Conservation (phyloP, 179 eudicot genomes). For the Spinacia oleracea region DNA sequence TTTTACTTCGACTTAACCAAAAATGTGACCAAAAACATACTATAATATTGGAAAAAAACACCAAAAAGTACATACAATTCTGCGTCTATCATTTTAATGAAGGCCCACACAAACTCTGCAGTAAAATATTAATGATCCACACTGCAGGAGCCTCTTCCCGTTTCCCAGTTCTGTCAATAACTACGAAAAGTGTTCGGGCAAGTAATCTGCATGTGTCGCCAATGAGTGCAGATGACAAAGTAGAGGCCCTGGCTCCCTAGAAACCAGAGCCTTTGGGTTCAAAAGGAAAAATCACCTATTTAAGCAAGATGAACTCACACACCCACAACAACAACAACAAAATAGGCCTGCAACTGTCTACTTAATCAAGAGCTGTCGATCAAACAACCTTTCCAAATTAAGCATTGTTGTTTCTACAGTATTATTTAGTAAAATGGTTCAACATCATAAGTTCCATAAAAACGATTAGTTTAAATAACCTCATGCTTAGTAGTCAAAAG, state of each 20-base stretch:
- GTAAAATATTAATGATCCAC: too few relatives aligned
- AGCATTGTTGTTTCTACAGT: not conserved
- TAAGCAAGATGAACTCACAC: not conserved
- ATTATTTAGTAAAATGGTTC: not conserved
- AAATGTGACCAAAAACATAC: too few relatives aligned
- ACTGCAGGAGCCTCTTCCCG: not conserved
- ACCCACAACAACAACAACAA: not conserved
- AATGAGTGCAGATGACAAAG: not conserved
- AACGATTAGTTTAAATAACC: not conserved
- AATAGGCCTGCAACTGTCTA: not conserved
- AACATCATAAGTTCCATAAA: not conserved
- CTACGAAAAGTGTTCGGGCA: too few relatives aligned
- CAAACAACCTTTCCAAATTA: not conserved
- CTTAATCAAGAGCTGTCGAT: not conserved
- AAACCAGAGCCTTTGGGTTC: not conserved
- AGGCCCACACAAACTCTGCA: not conserved
- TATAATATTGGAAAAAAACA: too few relatives aligned
- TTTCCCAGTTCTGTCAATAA: too few relatives aligned
- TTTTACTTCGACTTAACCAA: not conserved
- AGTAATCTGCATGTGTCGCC: too few relatives aligned
- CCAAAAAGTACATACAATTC: too few relatives aligned
- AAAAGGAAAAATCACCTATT: not conserved
- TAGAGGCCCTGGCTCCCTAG: not conserved
- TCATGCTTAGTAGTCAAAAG: not conserved
- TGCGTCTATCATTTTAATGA: not conserved